Conservation (phyloP, 169 alveolate species). For the Eimeria sp. region DNA sequence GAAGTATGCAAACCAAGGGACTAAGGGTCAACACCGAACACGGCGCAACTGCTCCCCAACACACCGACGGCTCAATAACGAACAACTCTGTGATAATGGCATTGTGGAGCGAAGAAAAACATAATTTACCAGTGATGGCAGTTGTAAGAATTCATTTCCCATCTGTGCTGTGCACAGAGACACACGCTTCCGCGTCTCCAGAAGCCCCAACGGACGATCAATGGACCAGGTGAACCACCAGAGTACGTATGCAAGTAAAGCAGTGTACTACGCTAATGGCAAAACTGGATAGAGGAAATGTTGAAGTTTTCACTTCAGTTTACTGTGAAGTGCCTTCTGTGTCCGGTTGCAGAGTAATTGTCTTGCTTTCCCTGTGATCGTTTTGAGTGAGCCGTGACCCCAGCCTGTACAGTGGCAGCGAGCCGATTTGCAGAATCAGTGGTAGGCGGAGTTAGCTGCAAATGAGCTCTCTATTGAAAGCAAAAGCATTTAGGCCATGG, state of each 20-base stretch:
- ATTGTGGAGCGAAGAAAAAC: not conserved
- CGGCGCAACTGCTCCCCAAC: not conserved
- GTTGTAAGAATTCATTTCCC: not conserved
- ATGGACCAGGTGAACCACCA: slow-evolving; percentile 4
- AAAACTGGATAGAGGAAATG: not conserved
- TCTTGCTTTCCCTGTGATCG: not conserved
- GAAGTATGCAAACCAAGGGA: not conserved
- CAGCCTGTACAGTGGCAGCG: not conserved
- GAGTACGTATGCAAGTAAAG: not conserved
- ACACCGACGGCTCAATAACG: not conserved
- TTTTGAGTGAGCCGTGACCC: not conserved
- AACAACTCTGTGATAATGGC: not conserved
- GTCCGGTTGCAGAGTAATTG: not conserved
- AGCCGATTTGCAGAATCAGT: not conserved
- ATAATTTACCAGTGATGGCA: not conserved
- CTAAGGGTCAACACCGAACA: too few relatives aligned
- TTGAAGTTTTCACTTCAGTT: not conserved
- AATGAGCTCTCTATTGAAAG: not conserved
- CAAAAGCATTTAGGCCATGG: not conserved
- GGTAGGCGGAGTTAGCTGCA: not conserved
- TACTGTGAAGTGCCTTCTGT: not conserved
- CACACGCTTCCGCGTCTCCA: not conserved
- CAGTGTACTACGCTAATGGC: not conserved
- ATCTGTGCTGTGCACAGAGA: not conserved
- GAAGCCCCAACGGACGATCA: not conserved